Evolutionary conservation across 352 stramenopile genomes (phyloP), one percentile per base, ranked within the genome.

Genomic region (Pythium dissimile): DNA sequence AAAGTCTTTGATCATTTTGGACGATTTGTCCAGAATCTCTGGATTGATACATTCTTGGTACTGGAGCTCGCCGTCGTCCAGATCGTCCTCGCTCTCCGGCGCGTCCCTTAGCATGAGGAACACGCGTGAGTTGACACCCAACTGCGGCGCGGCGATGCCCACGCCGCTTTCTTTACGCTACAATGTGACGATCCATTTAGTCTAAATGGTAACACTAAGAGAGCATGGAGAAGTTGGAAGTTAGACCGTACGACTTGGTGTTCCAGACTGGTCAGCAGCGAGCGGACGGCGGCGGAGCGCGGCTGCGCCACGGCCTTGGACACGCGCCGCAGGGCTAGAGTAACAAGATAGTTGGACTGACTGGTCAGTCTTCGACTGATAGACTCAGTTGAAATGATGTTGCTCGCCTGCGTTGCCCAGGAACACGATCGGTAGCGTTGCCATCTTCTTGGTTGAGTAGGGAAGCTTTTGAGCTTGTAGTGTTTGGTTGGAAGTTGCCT

Each of bases 41-140:
- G 82, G 84, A 42, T 94, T 94, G 69, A 94, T 71, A 38, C 90
- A 73, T n/a, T 71, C 61, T 52, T 92, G 77, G 44, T 92, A 94
- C 57, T 86, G 66, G 16, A 88, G n/a, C 26, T 56, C 60, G 38
- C 35, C 37, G 15, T 66, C 57, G 28, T 73, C 67, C 26, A 88
- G 55, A 34, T 88, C 72, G 9, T 73, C 71, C 26, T 90, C 73
- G 39, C 62, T 74, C 54, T 82, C 52, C 1, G 80, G 77, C 20
- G 82, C 69, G 54, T 86, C 68, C 54, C 89, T 82, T 42, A 91
- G 71, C 81, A 91, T 92, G 37, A 94, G 67, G 58, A 94, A 94
- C 65, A 92, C 81, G 51, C 84, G 82, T 59, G 82, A 44, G 54
- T 90, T 94, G 59, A 86, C 69, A 0, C 80, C 84, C 0, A 94